Evolutionary conservation across 163 green algal genomes (phyloP), one percentile per base, ranked within the genome.

Genomic region (Scenedesmus sp.): DNA sequence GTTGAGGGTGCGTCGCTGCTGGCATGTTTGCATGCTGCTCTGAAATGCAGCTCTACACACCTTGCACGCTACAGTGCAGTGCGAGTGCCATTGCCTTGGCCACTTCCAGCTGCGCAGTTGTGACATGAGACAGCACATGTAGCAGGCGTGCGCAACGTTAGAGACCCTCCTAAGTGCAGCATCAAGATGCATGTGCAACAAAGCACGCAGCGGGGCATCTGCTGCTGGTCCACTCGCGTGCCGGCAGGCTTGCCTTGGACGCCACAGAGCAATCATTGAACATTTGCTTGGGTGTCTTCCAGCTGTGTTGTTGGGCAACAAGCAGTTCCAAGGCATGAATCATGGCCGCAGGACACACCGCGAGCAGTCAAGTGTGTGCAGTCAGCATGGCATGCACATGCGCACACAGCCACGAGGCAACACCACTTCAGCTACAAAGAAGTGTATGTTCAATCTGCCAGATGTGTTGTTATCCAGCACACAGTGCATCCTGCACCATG

Each of bases 21-120:
- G 2, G 24, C 59, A 72, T 72, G 59, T 12, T 72, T 10, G 65
- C 65, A 76, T 37, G 12, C 18, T 76, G 26, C 65, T 33, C 4
- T 68, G 5, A 16, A 30, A 86, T 37, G 49, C 56, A 61, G 22
- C 68, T 44, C 1, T 37, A 35, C 73, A 70, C 61, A 92, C 81
- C 81, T 83, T 78, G 70, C 87, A 91, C 4, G 79, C 79, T 42
- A 78, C 76, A 26, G 86, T 91, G 70, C 86, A 91, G 51, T 85
- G 59, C 18, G 81, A 80, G 61, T 92, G 88, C 42, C 49, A 92
- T 42, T 92, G 88, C 88, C 59, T 87, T 24, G 88, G 65, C 88
- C 88, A 92, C 80, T 82, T 88, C 88, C 88, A 92, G 81, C 88
- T 92, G 76, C 76, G 44, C 20, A 49, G 49, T 53, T 33, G 24